phyloP scores from a whole-genome alignment of 495 filamentous ascomycete genomes.

The Talaromyces borbonicus region DNA sequence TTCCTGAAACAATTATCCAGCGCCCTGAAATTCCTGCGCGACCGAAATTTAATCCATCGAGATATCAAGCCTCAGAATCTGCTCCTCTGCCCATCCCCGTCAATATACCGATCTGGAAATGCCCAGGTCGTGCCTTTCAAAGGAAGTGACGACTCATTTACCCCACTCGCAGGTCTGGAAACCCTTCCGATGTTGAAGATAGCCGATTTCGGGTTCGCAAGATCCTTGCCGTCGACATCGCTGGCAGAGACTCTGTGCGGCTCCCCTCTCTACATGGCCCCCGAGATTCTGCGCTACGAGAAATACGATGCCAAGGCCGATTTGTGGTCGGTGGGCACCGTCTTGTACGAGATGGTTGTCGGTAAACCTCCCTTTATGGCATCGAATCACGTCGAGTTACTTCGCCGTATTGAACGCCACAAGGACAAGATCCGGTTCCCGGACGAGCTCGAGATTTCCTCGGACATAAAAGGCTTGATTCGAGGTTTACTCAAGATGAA shows the following conservation, averaged over 20 bases:
- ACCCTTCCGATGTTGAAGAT: constrained; percentile 93
- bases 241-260: constrained; percentile 94
- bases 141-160: constrained; percentile 64
- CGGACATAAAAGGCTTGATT: constrained; percentile 74
- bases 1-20: constrained; percentile 94
- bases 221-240: constrained; percentile 77
- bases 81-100: constrained; percentile 73
- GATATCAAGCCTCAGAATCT: constrained; percentile 98
- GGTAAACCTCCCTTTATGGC: constrained; percentile 88
- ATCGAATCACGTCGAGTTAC: constrained; percentile 84
- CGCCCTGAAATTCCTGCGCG: constrained; percentile 78
- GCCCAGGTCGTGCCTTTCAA: constrained; percentile 44
- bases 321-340: constrained; percentile 94
- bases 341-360: constrained; percentile 87
- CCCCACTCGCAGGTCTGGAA: constrained; percentile 72
- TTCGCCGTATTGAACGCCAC: constrained; percentile 79
- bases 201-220: constrained; percentile 94
- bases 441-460: constrained; percentile 57
- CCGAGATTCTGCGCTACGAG: constrained; percentile 93
- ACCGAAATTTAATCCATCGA: constrained; percentile 81
- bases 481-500: constrained; percentile 72
- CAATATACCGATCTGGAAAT: constrained; percentile 42
- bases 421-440: constrained; percentile 79
- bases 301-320: constrained; percentile 96
- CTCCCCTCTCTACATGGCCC: constrained; percentile 98